phyloP scores from a whole-genome alignment of 192 early-diverging fungal species.

The Thamnidium elegans region DNA sequence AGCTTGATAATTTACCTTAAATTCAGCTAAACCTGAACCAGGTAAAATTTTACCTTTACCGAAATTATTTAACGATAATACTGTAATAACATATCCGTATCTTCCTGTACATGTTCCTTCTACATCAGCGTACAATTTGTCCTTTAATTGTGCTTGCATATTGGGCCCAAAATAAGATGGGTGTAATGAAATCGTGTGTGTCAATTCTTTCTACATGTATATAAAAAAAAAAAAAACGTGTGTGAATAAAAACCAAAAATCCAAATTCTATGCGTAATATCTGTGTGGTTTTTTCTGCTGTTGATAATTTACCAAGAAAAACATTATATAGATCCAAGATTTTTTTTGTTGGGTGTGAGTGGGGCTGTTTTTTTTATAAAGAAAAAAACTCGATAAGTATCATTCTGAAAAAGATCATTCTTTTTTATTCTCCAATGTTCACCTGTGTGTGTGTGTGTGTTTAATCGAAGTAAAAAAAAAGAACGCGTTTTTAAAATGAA shows the following conservation, averaged over 20 bases:
- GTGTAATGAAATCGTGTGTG: conserved; percentile 91
- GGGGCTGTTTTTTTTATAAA: no score
- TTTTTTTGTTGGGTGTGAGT: no score
- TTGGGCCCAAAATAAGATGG: conserved; percentile 89
- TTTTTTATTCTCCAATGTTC: no score
- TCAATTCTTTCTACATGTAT: conserved; percentile 69
- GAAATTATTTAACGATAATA: conserved; percentile 77
- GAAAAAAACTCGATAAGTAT: no score
- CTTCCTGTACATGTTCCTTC: conserved; percentile 93
- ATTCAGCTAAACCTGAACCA: conserved; percentile 86
- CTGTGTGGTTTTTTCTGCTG: no score
- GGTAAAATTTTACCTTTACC: conserved; percentile 81
- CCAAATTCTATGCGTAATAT: neutral
- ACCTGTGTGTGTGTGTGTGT: no score
- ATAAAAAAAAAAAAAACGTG: conserved; percentile 9
- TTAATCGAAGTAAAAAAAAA: no score
- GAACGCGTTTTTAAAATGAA: no score
- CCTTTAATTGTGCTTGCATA: conserved; percentile 69
- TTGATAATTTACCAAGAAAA: neutral
- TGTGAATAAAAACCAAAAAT: neutral
- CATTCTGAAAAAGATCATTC: no score
- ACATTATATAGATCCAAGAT: no score
- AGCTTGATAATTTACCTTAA: conserved; percentile 84
- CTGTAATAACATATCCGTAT: conserved; percentile 90
- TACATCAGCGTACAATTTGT: conserved; percentile 89